Evolutionary conservation across 345 rosid genomes (phyloP), one percentile per base, ranked within the genome.

Genomic region (Arabis hirsuta): DNA sequence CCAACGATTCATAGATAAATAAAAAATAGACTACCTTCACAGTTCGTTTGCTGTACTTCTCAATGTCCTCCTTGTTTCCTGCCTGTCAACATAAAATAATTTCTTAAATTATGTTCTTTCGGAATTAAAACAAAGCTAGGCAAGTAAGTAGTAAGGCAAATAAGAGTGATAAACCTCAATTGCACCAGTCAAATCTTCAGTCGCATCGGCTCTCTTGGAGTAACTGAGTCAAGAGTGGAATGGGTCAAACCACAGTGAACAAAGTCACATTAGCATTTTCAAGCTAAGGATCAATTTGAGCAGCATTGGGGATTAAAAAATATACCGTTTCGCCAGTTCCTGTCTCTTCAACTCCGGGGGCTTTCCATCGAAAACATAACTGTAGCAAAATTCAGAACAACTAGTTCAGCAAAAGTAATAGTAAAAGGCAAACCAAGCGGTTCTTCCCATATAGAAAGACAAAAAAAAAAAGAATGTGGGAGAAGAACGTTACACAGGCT

Each of bases 341-440:
- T 87, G 91, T 73, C 85, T 88, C 77, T 95, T 95, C 74, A 91
- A 78, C 67, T 91, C 90, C 1, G 97, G 99, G 32, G 96, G 97
- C 75, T 84, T 79, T 51, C 96, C 99, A 55, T 95, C 96, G 12
- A 95, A 95, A 44, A 95, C 99, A 65, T 85, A 94, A 63, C 98
- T 84, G 84, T 34, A 73, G 12, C 8, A n/a, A 41, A 59, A 61
- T 65, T 34, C 65, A 59, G 12, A 72, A 14, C 22, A 69, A 14
- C 22, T 48, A 66, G 22, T 6, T 57, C 6, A 43, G 16, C 31
- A 63, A 70, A 26, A 12, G 27, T 5, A 47, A 6, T 19, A 52
- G 10, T 9, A 14, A 9, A 63, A 58, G 60, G 6, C 34, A 55
- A 76, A 56, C 9, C 20, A 4, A 54, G 12, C 9, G 13, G 9